Base-by-base conservation (phyloP, 2,329 filamentous ascomycete genomes). In the Hansfordia pulvinata region DNA sequence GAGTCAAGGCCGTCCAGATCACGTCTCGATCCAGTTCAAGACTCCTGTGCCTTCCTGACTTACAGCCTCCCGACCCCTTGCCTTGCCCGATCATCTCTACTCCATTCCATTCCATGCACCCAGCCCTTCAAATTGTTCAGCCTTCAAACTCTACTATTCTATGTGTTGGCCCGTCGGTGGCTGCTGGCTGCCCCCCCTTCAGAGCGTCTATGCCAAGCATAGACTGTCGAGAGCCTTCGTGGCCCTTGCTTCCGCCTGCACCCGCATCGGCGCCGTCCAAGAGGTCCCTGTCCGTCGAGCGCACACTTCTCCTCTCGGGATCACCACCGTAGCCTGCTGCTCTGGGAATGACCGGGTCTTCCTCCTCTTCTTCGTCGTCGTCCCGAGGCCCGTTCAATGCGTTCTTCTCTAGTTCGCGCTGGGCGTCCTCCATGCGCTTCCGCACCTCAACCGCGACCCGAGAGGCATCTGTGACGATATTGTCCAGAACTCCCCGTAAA, bases 401-500 rank as follows among this genome's bases (percentile, higher is more conserved):
- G 33, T 85, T 86, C 52, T 76, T 79, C 53, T 94, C 88, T 37
- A 94, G 58, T 46, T 96, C 88, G 40, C 75, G 76, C 52, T 94
- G 86, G 3, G 88, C 88, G 48, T 98, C 90, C 35, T 98, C 88
- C 78, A 96, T 93, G 23, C 86, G 69, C 42, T 86, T 73, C 38
- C 81, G 69, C 27, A 98, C 88, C 50, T 98, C 90, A 1, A 79
- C 82, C 1, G 90, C 90, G 31, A 96, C 88, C 18, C 88, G 77
- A 76, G 96, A 94, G 21, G 90, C 90, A 47, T 98, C 90, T 2
- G 81, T 93, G 36, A 96, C 90, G 42, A 98, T 96, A 42, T 93
- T 93, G 56, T 98, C 90, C 20, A 98, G 62, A 32, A 98, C 90
- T 12, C 90, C 90, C 21, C 90, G 70, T 2, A 98, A 65, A 13